Percentiles rank a stretch among this genome's conserved stretches.
Evolutionary conservation across 129 eudicot species (phyloP).

Genomic region (Calendula officinalis): DNA sequence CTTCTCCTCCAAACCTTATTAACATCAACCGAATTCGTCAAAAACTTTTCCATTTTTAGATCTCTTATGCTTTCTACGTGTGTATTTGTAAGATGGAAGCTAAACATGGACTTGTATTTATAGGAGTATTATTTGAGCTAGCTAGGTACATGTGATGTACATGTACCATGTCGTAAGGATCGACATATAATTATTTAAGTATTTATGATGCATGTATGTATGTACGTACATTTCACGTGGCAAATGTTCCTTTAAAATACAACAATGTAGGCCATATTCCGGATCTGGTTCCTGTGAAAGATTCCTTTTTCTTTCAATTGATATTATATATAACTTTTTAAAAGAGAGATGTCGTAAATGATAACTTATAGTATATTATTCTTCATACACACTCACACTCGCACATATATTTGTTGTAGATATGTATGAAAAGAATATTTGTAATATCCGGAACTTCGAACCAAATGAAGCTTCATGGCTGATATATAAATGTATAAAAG

Average conservation of each 20-base stretch:
- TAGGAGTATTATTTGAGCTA: constrained; percentile 16
- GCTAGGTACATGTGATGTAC: constrained; percentile 17
- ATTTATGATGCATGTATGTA: constrained; percentile 4
- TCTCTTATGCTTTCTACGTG: not conserved
- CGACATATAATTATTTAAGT: not conserved
- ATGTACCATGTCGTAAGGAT: constrained; percentile 1
- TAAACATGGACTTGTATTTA: constrained; percentile 9
- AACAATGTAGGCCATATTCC: constrained; percentile 22
- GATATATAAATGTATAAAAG: no score
- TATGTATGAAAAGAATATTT: no score
- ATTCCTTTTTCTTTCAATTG: no score
- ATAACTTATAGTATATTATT: no score
- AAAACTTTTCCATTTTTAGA: constrained; percentile 33
- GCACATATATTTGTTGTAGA: no score
- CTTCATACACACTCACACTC: no score
- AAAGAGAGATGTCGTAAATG: no score
- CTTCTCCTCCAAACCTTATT: constrained; percentile 40
- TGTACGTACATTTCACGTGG: constrained; percentile 2
- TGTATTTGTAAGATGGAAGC: constrained; percentile 5
- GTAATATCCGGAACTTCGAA: no score
- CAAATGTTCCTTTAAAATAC: constrained; percentile 12
- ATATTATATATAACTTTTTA: no score
- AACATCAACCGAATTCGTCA: constrained; percentile 29
- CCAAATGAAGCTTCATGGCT: no score
- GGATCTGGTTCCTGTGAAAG: constrained; percentile 32